A percentile compares a stretch with the other conserved stretches of the same genome.
Evolutionary conservation across 305 asterid genomes (phyloP).

Genomic region (Solanum hybrid): DNA sequence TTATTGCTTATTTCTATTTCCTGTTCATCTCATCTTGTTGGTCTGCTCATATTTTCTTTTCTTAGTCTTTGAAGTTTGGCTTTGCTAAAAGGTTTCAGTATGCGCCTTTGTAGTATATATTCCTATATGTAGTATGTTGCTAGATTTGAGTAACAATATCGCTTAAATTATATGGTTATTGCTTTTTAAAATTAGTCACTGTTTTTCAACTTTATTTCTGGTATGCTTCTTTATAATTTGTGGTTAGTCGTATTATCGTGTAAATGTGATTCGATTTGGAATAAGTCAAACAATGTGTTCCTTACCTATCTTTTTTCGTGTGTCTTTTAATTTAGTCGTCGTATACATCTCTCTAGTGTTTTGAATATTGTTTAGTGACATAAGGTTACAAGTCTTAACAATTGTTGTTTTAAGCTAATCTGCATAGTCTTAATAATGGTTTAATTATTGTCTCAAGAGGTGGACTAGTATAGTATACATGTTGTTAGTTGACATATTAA

Average conservation of each 20-base stretch:
- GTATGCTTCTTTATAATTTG: not conserved
- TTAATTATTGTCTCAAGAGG: not conserved
- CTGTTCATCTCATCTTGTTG: not conserved
- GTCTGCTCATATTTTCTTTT: not conserved
- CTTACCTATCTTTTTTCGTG: not conserved
- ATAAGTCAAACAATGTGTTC: not conserved
- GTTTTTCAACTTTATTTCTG: too few relatives aligned
- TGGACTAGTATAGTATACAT: not conserved
- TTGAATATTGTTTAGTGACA: not conserved
- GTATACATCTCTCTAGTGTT: not conserved
- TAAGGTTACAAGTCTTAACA: not conserved
- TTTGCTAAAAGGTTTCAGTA: not conserved
- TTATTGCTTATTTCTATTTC: not conserved
- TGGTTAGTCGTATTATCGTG: not conserved
- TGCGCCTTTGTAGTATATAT: not conserved
- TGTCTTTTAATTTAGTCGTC: too few relatives aligned
- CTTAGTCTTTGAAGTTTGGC: not conserved
- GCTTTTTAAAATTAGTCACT: not conserved
- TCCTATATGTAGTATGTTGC: not conserved
- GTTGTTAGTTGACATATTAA: not conserved
- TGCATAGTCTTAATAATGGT: not conserved
- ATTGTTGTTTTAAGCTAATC: not conserved
- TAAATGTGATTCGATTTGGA: not conserved
- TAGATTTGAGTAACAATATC: too few relatives aligned
- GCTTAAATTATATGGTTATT: too few relatives aligned